Base-by-base conservation (phyloP, 306 rosid species). In the Vigna mungo region DNA sequence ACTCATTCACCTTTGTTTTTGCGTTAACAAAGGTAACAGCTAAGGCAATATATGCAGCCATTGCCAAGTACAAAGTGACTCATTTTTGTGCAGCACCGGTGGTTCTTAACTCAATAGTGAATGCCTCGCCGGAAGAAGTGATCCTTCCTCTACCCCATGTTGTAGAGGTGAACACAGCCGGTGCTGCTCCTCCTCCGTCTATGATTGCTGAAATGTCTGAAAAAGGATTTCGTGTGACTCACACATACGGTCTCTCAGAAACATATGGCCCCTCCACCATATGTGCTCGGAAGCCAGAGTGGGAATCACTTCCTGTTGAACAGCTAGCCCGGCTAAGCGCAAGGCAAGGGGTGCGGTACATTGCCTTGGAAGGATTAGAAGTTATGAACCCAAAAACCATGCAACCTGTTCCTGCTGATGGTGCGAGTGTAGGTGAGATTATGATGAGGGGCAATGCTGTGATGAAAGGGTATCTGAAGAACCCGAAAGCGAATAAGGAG, bases 381-480 rank as follows among this genome's bases (percentile, higher is more conserved):
- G 89, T 92, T 9, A 64, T 90, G 46, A 37, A 87, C 82, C 62
- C 87, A 6, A 53, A 61, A 34, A 92, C 90, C 44, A 90, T 88
- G 97, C 43, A 84, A 36, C 90, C 97, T 10, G 90, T 92, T 47
- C 96, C 96, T 0, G 76, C 85, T 0, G 93, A 92, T 75, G 97
- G 96, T 56, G 49, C 71, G 4, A 85, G 89, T 1, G 15, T 90
- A 2, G 97, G 97, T 16, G 97, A 92, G 86, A 84, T 92, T 1
- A 78, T 92, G 71, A 83, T 92, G 89, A 76, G 93, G 2, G 97
- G 97, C 21, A 92, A 92, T 73, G 17, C 61, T 9, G 89, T 92
- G 36, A 92, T 92, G 97, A 90, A 92, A 84, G 97, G 97, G 4
- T 92, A 92, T 60, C 63, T 90, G 17, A 92, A 92, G 80, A 92